phyloP scores from a whole-genome alignment of 495 filamentous ascomycete species.

The Lasiosphaeria hispida region DNA sequence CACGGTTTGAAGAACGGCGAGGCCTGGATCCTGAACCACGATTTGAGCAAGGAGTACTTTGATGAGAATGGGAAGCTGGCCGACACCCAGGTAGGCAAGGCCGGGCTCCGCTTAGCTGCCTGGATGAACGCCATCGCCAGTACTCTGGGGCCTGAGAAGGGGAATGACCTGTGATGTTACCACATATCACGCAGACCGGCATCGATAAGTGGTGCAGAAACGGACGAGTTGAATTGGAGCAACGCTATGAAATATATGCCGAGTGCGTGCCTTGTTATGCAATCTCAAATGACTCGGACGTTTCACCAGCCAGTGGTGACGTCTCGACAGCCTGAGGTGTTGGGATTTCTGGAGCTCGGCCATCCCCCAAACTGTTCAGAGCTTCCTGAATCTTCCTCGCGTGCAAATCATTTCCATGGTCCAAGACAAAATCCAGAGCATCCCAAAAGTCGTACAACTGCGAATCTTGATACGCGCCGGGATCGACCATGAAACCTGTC shows the following conservation, averaged over 20 bases:
- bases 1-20: slow-evolving; percentile 14
- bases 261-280: too few relatives aligned
- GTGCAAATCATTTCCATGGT: slow-evolving; percentile 8
- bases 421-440: slow-evolving; percentile 10
- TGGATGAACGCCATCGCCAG: slow-evolving; percentile 23
- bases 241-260: too few relatives aligned
- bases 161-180: not conserved
- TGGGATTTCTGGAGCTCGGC: too few relatives aligned
- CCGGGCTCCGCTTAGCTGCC: slow-evolving; percentile 14
- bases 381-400: not conserved
- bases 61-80: slow-evolving; percentile 17
- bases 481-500: slow-evolving; percentile 14
- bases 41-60: slow-evolving; percentile 19
- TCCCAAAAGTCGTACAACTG: slow-evolving; percentile 1
- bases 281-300: too few relatives aligned
- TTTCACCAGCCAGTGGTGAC: too few relatives aligned
- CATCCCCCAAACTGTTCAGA: not conserved
- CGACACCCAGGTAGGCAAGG: slow-evolving; percentile 15
- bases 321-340: too few relatives aligned
- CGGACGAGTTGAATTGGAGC: too few relatives aligned
- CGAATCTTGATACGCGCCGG: slow-evolving; percentile 2
- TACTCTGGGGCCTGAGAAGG: not conserved
- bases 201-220: too few relatives aligned
- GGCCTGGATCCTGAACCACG: slow-evolving; percentile 11
- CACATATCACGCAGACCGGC: too few relatives aligned